Evolutionary conservation across 768 basidiomycete species (phyloP).

Genomic region (Trametes meyenii): DNA sequence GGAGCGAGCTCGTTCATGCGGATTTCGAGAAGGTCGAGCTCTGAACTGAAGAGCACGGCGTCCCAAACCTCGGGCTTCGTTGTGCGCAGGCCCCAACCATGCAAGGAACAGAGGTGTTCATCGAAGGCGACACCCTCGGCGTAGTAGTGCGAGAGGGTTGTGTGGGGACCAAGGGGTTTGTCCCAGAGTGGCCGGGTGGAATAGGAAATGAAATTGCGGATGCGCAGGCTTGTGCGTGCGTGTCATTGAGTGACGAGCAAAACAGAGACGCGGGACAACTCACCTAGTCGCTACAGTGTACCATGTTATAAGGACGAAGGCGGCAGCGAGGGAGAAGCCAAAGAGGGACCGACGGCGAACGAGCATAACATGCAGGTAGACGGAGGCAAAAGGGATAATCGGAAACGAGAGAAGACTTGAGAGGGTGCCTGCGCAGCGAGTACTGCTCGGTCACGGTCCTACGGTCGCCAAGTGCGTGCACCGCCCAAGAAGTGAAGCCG

Average conservation of each 20-base stretch:
- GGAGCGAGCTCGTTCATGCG: constrained; percentile 61
- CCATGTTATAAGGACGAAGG: constrained; percentile 7
- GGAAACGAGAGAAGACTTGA: not conserved
- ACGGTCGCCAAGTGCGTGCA: not conserved
- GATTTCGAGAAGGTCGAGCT: constrained; percentile 65
- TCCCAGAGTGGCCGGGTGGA: constrained; percentile 67
- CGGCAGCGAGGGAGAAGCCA: constrained; percentile 5
- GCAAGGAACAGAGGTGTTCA: constrained; percentile 49
- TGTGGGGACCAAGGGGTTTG: constrained; percentile 47
- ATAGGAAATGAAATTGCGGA: constrained; percentile 55
- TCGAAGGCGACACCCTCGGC: constrained; percentile 53
- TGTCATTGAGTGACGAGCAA: not conserved
- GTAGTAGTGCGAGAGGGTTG: constrained; percentile 57
- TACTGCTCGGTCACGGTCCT: too few relatives aligned
- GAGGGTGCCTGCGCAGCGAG: not conserved
- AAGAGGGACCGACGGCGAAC: constrained; percentile 18
- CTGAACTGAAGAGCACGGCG: constrained; percentile 63
- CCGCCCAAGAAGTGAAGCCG: too few relatives aligned
- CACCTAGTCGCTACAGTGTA: constrained; percentile 20
- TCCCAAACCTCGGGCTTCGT: constrained; percentile 45
- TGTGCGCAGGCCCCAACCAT: constrained; percentile 53
- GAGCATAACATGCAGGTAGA: constrained; percentile 12
- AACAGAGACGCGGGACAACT: not conserved
- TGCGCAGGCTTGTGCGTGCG: constrained; percentile 45
- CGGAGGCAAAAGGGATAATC: not conserved